phyloP scores from a whole-genome alignment of 495 filamentous ascomycete genomes.

The Saxispiralis lemnorum region DNA sequence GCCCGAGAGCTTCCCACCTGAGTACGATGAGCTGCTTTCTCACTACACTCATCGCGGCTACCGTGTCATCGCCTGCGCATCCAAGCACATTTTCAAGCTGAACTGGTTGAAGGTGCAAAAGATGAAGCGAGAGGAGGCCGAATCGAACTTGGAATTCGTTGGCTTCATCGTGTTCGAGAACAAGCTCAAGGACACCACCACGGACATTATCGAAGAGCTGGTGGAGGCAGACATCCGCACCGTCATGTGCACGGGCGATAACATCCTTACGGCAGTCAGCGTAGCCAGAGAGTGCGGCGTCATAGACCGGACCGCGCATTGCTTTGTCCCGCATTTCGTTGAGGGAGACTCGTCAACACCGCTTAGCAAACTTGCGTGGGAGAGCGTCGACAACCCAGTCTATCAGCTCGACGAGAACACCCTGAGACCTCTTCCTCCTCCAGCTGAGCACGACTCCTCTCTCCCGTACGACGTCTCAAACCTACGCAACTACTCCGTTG shows the following conservation, averaged over 20 bases:
- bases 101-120: conserved; percentile 90
- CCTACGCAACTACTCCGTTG: conserved; percentile 66
- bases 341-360: conserved; percentile 52
- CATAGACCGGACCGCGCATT: conserved; percentile 61
- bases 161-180: conserved; percentile 99
- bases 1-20: conserved; percentile 61
- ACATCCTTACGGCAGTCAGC: conserved; percentile 92
- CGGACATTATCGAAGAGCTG: conserved; percentile 65
- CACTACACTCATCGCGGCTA: conserved; percentile 92
- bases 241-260: conserved; percentile 97
- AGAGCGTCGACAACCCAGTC: conserved; percentile 71
- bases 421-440: conserved; percentile 55
- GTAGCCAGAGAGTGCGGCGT: conserved; percentile 86
- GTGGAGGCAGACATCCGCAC: conserved; percentile 67
- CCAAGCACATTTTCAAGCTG: conserved; percentile 66
- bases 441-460: conserved; percentile 56
- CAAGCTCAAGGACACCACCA: conserved; percentile 76
- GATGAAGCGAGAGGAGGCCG: conserved; percentile 70
- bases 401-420: conserved; percentile 61
- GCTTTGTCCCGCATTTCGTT: conserved; percentile 77
- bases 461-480: conserved; percentile 67
- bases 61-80: conserved; percentile 92
- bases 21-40: conserved; percentile 73
- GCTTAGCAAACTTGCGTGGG: conserved; percentile 61
- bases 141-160: conserved; percentile 64